Evolutionary conservation across 192 early-diverging fungal genomes (phyloP).

Genomic region (Piromyces sp.): DNA sequence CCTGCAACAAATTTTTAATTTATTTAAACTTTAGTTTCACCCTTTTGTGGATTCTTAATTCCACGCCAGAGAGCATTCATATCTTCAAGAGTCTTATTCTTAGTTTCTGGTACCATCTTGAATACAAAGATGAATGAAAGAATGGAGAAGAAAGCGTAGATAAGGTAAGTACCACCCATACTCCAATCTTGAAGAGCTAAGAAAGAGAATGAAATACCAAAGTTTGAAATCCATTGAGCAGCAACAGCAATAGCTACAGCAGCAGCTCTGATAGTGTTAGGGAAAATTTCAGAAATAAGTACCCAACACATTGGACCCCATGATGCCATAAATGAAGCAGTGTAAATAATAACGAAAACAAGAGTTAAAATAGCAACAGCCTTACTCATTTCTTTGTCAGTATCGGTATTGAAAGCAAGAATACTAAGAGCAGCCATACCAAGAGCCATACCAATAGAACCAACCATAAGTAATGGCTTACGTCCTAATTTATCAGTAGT

Average conservation of each 20-base stretch:
- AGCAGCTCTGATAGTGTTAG: not conserved
- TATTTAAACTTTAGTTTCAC: too few relatives aligned
- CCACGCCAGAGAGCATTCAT: conserved; percentile 1
- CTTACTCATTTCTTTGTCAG: too few relatives aligned
- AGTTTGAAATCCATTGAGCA: not conserved
- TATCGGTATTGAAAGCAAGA: not conserved
- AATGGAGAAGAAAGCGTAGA: not conserved
- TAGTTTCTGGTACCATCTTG: conserved; percentile 66
- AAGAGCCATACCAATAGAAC: not conserved
- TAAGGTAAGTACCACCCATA: not conserved
- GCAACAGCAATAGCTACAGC: not conserved
- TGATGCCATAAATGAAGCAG: not conserved
- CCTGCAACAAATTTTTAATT: too few relatives aligned
- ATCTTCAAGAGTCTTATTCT: conserved; percentile 56
- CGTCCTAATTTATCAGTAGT: not conserved
- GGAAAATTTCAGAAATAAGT: conserved; percentile 1
- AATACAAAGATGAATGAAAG: conserved; percentile 45
- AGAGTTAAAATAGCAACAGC: not conserved
- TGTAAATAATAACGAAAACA: not conserved
- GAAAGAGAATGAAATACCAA: not conserved
- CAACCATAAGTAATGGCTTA: not conserved
- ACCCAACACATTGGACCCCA: conserved; percentile 5
- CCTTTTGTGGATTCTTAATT: too few relatives aligned
- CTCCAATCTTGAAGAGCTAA: not conserved
- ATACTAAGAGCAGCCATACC: not conserved